Evolutionary conservation across 257 asterid species (phyloP), one percentile per base, ranked within the genome.

Genomic region (Penstemon newberryi): DNA sequence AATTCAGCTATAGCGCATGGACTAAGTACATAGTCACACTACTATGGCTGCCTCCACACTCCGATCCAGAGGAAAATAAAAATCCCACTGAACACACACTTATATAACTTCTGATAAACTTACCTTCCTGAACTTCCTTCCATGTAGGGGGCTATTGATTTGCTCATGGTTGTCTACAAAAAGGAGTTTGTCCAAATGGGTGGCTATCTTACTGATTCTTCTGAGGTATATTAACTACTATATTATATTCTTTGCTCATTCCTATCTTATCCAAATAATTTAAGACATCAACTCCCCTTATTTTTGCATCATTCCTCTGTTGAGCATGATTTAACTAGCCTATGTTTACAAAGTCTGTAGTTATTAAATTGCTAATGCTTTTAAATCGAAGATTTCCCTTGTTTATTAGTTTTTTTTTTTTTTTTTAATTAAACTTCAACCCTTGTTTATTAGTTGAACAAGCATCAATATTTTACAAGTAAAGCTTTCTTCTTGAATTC

Each of bases 71-170:
- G 1, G 2, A 25, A 19, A 1, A 25, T 36, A 12, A 6, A 41
- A 36, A 36, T 55, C 13, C 55, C 55, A 51, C 57, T 37, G 37
- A 13, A 8, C 5, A 51, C 40, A 18, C 47, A 58, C 33, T 36
- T 10, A 5, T 36, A 49, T 8, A 41, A 45, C 60, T 65, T 37
- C 49, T 38, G 40, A 54, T 47, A 25, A 70, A 58, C 54, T 12
- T 38, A 42, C 37, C 36, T 56, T 46, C 71, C 55, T 66, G 57
- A 62, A 64, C 19, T 68, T 58, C 19, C 59, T 5, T 43, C 42
- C 51, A 63, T 76, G 68, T 49, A 84, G 95, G 87, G 95, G 55
- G 95, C 86, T 42, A 79, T 84, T 63, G 89, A 83, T 73, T 74
- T 87, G 65, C 89, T 87, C 56, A 77, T 85, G 76, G 42, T 13